Evolutionary conservation across 2,329 filamentous ascomycete genomes (phyloP).

Genomic region (Aspergillus ustus): DNA sequence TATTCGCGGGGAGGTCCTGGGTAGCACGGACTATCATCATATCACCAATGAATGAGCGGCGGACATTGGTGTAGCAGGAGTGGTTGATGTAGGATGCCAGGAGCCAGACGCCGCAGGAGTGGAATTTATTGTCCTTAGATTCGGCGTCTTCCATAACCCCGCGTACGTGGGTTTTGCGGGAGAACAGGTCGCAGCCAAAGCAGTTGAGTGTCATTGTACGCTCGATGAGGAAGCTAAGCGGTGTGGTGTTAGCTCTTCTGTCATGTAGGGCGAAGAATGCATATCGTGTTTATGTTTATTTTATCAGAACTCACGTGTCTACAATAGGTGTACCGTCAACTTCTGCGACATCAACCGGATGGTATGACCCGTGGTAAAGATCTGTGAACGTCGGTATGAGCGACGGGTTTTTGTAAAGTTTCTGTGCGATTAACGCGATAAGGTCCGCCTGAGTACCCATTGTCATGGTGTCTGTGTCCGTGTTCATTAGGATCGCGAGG

Average conservation of each 20-base stretch:
- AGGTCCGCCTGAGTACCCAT: constrained; percentile 50
- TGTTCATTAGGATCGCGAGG: constrained; percentile 45
- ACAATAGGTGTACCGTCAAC: constrained; percentile 49
- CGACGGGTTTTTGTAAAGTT: constrained; percentile 50
- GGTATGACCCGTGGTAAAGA: constrained; percentile 50
- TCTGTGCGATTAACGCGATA: constrained; percentile 49
- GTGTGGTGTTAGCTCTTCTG: constrained; percentile 2
- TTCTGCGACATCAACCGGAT: constrained; percentile 26
- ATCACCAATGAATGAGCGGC: constrained; percentile 59
- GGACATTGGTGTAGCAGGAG: constrained; percentile 54
- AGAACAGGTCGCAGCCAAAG: constrained; percentile 45
- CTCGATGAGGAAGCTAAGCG: constrained; percentile 53
- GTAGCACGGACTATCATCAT: constrained; percentile 57
- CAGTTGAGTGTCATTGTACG: constrained; percentile 50
- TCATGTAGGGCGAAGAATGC: too few species aligned
- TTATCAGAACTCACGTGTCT: constrained; percentile 50
- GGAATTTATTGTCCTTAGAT: constrained; percentile 4
- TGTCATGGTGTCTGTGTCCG: constrained; percentile 33
- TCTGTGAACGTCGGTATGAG: constrained; percentile 37
- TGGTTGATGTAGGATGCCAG: constrained; percentile 59
- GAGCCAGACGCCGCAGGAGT: constrained; percentile 53
- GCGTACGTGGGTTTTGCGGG: constrained; percentile 26
- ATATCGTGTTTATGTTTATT: not conserved
- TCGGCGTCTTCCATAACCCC: not conserved
- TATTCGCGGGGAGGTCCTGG: constrained; percentile 46